Conservation (phyloP, 805 yeast genomes). For the Zygoascus ofunaensis region DNA sequence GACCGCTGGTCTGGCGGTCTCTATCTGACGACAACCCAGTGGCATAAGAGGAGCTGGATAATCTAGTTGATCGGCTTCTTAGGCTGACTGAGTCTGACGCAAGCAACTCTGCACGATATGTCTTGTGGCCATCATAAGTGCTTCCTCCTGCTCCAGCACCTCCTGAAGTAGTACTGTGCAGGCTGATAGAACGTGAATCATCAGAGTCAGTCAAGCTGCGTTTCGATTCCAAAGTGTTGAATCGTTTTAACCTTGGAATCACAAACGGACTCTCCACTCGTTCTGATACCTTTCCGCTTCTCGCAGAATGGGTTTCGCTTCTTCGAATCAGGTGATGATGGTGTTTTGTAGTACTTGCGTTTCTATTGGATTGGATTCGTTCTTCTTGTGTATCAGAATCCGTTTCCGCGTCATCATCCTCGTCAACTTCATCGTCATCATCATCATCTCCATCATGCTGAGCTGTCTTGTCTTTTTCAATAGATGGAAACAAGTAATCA, state of each 20-base stretch:
- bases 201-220: neutral
- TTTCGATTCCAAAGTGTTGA: neutral
- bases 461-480: conserved; percentile 10
- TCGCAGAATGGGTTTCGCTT: neutral
- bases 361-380: neutral
- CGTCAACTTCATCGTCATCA: conserved; percentile 11
- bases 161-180: neutral
- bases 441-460: conserved; percentile 2
- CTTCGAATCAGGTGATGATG: neutral
- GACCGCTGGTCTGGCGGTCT: neutral
- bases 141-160: neutral
- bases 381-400: neutral
- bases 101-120: too few species aligned
- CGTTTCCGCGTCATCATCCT: too few species aligned
- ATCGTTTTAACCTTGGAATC: neutral
- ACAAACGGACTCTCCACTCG: neutral
- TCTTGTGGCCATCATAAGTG: too few species aligned
- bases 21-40: neutral
- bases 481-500: conserved; percentile 62
- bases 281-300: neutral
- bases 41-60: neutral
- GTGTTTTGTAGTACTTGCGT: neutral
- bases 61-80: neutral
- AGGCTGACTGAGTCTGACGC: neutral
- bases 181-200: neutral